These are phyloP conservation scores for Metarhizium album DNA, from an alignment of 2,329 filamentous ascomycete species.

Conservation along the genomic window DNA sequence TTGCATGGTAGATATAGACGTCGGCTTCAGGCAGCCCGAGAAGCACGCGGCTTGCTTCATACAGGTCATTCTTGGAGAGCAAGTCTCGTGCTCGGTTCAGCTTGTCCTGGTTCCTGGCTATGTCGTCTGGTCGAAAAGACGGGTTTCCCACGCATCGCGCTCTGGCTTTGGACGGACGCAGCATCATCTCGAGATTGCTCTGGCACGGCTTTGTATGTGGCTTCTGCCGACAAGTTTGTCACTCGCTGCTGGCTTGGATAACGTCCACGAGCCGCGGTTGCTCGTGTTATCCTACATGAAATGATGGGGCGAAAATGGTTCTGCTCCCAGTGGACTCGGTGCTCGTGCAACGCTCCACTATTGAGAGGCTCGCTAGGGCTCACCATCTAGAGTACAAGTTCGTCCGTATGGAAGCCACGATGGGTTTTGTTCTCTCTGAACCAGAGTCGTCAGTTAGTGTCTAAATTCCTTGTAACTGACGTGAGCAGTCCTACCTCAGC, in stretches of 20 bases:
- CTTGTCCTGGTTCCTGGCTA: slow-evolving; percentile 27
- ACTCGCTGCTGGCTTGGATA: neutral
- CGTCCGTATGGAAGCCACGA: too few relatives aligned
- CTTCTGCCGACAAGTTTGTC: neutral
- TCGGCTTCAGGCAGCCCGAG: slow-evolving; percentile 34
- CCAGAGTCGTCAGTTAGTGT: too few relatives aligned
- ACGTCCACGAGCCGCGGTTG: neutral
- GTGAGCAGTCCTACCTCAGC: too few relatives aligned
- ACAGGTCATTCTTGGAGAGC: slow-evolving; percentile 33
- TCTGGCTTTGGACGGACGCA: slow-evolving; percentile 16
- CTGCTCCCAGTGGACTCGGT: too few relatives aligned
- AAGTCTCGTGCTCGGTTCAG: slow-evolving; percentile 25
- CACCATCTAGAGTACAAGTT: too few relatives aligned
- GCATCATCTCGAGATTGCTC: slow-evolving; percentile 13
- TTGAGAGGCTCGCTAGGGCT: too few relatives aligned
- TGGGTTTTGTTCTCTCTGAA: too few relatives aligned
- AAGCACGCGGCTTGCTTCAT: slow-evolving; percentile 31
- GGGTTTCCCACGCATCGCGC: slow-evolving; percentile 33
- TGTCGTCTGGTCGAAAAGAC: slow-evolving; percentile 30
- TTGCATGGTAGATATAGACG: slow-evolving; percentile 40
- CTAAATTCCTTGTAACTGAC: too few relatives aligned
- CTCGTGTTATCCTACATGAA: neutral
- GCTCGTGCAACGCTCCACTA: too few relatives aligned
- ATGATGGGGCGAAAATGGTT: neutral
- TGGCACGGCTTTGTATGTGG: neutral